Base-by-base conservation (phyloP, 306 rosid species). In the Senna tora region DNA sequence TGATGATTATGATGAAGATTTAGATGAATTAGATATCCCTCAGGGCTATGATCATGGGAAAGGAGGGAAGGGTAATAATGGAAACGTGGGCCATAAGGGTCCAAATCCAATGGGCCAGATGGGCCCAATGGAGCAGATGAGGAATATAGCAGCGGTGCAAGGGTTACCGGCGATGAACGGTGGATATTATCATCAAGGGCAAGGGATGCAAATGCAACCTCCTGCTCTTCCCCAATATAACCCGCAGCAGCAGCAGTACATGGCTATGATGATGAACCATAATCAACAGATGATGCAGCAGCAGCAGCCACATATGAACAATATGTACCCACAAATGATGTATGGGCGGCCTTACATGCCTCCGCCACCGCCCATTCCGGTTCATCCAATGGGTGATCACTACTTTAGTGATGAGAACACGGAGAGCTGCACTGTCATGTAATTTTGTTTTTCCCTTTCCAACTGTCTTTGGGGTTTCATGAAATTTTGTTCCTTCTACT, bases 221-320 rank as follows among this genome's bases (percentile, higher is more conserved):
- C 49, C 32, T n/a, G n/a, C n/a, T 60, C 28, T 71, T 38, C 81
- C 72, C 14, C 81, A 75, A 9, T 85, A 84, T 20, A 84, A 79
- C 69, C 83, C 83, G 61, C 78, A 50, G 68, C 78, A 50, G 12
- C 93, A 82, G 4, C 97, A 90, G n/a, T 94, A 89, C 81, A 69
- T 91, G 96, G 93, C 97, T 6, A 87, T 88, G 92, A 72, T 94
- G 97, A 87, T 91, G 96, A 81, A 86, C 58, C 97, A 93, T 63
- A 96, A 89, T 14, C 81, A 76, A 2, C 79, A 84, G 30, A 25
- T 25, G n/a, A n/a, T n/a, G n/a, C 30, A 25, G 30, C 30, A 25
- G 0, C 73, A 57, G 3, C 81, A 85, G 62, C 83, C 76, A 38
- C 49, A 75, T 58, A 89, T 89, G 74, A 85, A 76, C 75, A 83